These are phyloP conservation scores for Rutidosis leptorrhynchoides DNA, from an alignment of 129 eudicot species.

Conservation along the genomic window DNA sequence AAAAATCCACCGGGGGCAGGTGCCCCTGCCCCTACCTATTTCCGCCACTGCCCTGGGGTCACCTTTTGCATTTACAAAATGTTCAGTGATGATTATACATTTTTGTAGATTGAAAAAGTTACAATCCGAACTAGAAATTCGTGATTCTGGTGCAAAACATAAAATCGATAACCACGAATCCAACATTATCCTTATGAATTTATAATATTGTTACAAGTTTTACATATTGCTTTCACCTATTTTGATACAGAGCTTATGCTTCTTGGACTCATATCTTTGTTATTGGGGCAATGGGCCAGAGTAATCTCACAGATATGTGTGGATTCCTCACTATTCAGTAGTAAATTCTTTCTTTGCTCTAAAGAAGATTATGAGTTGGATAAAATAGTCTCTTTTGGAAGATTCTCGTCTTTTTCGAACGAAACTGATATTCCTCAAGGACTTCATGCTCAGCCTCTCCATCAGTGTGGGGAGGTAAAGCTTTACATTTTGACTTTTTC, in stretches of 20 bases:
- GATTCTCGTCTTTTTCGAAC: constrained; percentile 36
- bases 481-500: not conserved
- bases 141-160: constrained; percentile 9
- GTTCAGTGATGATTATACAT: not conserved
- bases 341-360: constrained; percentile 76
- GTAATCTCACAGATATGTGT: constrained; percentile 92
- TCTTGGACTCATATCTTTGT: constrained; percentile 93
- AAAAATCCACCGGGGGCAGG: too few relatives aligned
- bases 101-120: constrained; percentile 9
- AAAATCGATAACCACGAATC: not conserved
- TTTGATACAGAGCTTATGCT: constrained; percentile 79
- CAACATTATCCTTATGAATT: not conserved
- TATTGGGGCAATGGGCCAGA: constrained; percentile 91
- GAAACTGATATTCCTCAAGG: constrained; percentile 63
- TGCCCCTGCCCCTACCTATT: too few relatives aligned
- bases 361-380: constrained; percentile 51
- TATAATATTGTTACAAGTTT: not conserved
- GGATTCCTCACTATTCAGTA: constrained; percentile 85
- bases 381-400: constrained; percentile 27
- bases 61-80: not conserved
- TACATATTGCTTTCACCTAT: constrained; percentile 1
- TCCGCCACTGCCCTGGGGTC: not conserved
- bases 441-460: constrained; percentile 34
- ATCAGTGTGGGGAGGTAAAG: constrained; percentile 68
- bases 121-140: not conserved